Evolutionary conservation across 2,329 filamentous ascomycete species (phyloP).

Genomic region (Pyrenochaeta sp.): DNA sequence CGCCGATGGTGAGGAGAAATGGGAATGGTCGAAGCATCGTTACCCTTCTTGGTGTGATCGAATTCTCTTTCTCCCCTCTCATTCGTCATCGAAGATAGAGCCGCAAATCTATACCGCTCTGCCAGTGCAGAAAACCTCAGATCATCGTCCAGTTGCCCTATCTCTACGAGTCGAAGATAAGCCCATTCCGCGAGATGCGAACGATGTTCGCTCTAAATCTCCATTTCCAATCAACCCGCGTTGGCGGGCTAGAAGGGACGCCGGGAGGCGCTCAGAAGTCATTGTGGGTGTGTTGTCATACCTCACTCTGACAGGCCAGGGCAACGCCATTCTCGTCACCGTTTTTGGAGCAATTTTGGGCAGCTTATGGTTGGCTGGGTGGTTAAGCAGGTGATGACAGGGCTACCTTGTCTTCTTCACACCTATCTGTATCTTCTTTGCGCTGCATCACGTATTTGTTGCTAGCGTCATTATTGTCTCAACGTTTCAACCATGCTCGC

Average conservation of each 20-base stretch:
- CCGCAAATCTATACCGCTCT: constrained; percentile 75
- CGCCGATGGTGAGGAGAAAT: constrained; percentile 52
- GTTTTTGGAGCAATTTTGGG: constrained; percentile 36
- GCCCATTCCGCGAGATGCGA: constrained; percentile 41
- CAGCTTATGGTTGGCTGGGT: constrained; percentile 35
- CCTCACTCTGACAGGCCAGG: constrained; percentile 59
- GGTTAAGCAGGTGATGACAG: constrained; percentile 20
- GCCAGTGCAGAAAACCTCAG: constrained; percentile 81
- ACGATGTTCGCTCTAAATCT: constrained; percentile 54
- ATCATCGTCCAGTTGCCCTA: constrained; percentile 86
- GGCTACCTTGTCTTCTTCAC: not conserved
- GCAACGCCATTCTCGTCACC: constrained; percentile 50
- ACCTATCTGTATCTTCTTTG: constrained; percentile 1
- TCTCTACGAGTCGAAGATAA: constrained; percentile 71
- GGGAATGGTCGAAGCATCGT: constrained; percentile 81
- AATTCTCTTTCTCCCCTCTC: constrained; percentile 72
- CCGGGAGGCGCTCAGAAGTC: constrained; percentile 67
- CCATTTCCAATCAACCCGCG: constrained; percentile 67
- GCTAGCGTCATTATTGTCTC: constrained; percentile 20
- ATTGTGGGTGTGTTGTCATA: constrained; percentile 67
- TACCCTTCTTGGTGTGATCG: constrained; percentile 94
- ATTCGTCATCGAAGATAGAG: constrained; percentile 59
- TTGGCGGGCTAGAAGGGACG: constrained; percentile 63
- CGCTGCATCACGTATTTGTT: not conserved
- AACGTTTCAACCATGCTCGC: constrained; percentile 14